A percentile compares a stretch with the other conserved stretches of the same genome.
phyloP scores from a whole-genome alignment of 352 stramenopile genomes.

The Achlya hypogyna region DNA sequence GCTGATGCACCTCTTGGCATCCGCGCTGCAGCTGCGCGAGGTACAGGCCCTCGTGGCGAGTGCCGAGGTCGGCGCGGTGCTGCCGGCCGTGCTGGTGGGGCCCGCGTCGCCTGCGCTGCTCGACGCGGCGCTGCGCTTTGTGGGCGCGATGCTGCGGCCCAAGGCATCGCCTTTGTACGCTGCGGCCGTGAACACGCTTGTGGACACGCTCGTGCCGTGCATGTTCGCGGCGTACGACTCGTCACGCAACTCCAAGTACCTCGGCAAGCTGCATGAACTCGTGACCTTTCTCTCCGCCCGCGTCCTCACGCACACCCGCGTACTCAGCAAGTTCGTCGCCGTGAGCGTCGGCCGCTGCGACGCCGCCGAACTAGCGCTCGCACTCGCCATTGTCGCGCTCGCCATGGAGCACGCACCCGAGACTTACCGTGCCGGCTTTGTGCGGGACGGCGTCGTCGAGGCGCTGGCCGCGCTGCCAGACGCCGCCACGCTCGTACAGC shows the following conservation, averaged over 20 bases:
- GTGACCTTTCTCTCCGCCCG: neutral
- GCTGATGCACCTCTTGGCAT: neutral
- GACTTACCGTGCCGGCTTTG: neutral
- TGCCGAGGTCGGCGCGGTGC: neutral
- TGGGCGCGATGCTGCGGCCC: neutral
- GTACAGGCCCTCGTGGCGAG: neutral
- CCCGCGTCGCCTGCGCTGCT: neutral
- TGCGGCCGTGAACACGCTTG: neutral
- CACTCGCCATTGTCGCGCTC: neutral
- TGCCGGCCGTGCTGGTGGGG: neutral
- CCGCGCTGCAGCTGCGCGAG: neutral
- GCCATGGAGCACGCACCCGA: neutral
- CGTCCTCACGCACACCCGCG: neutral
- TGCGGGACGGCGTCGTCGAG: constrained; percentile 5
- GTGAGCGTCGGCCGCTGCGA: neutral
- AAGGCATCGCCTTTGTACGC: neutral
- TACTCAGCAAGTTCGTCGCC: neutral
- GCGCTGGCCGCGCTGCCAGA: neutral
- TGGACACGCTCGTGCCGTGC: neutral
- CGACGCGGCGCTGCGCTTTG: neutral
- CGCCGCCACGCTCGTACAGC: neutral
- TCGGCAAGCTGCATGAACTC: neutral
- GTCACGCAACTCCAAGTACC: neutral
- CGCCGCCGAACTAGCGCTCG: neutral
- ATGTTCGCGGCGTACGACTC: neutral